phyloP scores from a whole-genome alignment of 75 land plant genomes.

The Selaginella moellendorffii region DNA sequence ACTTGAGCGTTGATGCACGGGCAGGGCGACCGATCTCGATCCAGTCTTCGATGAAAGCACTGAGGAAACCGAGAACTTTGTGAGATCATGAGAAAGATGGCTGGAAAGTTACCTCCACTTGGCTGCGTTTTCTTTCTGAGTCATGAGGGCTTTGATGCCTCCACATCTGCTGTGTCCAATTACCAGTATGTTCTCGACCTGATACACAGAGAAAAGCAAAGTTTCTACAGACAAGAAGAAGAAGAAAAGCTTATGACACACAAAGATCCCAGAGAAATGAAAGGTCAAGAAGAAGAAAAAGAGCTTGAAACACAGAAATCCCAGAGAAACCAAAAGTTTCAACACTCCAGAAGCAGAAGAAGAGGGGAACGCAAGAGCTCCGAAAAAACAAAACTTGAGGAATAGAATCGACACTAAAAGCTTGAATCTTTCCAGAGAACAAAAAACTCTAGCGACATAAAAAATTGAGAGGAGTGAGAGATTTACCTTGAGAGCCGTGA shows the following conservation, averaged over 20 bases:
- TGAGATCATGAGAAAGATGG: too few species aligned
- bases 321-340: not conserved
- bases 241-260: too few species aligned
- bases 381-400: too few species aligned
- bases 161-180: constrained; percentile 85
- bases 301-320: not conserved
- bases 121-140: constrained; percentile 33
- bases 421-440: too few species aligned
- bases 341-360: too few species aligned
- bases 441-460: not conserved
- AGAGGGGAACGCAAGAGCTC: too few species aligned
- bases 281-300: too few species aligned
- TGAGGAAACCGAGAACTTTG: constrained; percentile 11
- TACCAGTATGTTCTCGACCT: constrained; percentile 64
- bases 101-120: not conserved
- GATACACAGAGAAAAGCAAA: not conserved
- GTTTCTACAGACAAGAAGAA: not conserved
- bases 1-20: constrained; percentile 8
- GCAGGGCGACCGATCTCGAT: constrained; percentile 49
- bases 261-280: too few species aligned
- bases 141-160: constrained; percentile 71
- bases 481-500: constrained; percentile 64
- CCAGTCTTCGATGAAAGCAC: constrained; percentile 84
- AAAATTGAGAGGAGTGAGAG: not conserved
- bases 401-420: too few species aligned